Base-by-base conservation (phyloP, 106 monocot genomes). In the Allium sativum region DNA sequence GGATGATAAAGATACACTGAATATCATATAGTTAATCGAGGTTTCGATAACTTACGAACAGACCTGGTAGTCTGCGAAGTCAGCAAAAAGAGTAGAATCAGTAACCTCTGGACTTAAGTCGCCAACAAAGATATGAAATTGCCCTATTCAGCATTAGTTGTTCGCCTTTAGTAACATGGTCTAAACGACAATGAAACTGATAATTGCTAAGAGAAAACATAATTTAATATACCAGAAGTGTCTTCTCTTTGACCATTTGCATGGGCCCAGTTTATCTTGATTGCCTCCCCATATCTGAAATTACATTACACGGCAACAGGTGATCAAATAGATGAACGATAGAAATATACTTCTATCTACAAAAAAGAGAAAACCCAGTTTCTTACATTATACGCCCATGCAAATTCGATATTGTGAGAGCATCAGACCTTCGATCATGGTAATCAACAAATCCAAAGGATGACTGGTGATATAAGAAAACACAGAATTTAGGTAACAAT, bases 401-500 rank as follows among this genome's bases (percentile, higher is more conserved):
- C 60, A 92, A 68, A 14, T 78, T 59, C 65, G 79, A 47, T 17
- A 87, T 87, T 65, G 92, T 81, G 64, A 87, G 74, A 53, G 84
- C 72, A 52, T 87, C 92, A 5, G 87, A 92, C 47, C 81, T 72
- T 21, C 74, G 78, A 55, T 92, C 92, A 79, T 84, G 79, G 64
- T 87, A 92, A 69, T 92, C 92, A 72, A 92, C 75, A 73, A 92
- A 92, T 58, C 92, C 92, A 65, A 68, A 92, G 21, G 92, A 87
- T 40, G 92, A 87, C 92, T 87, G 79, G 20, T 31, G 31, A 1
- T 74, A 73, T 13, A 71, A 21, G 44, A 61, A 56, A 50, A 70
- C 6, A 20, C 6, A 43, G 44, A 44, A 17, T 17, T 60, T 17
- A 60, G 60, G 5, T 31, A 31, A 3, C 31, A 31, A 31, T 31